Evolutionary conservation across 2,329 filamentous ascomycete genomes (phyloP), one percentile per base, ranked within the genome.

Genomic region (Phaeosphaeriaceae sp.): DNA sequence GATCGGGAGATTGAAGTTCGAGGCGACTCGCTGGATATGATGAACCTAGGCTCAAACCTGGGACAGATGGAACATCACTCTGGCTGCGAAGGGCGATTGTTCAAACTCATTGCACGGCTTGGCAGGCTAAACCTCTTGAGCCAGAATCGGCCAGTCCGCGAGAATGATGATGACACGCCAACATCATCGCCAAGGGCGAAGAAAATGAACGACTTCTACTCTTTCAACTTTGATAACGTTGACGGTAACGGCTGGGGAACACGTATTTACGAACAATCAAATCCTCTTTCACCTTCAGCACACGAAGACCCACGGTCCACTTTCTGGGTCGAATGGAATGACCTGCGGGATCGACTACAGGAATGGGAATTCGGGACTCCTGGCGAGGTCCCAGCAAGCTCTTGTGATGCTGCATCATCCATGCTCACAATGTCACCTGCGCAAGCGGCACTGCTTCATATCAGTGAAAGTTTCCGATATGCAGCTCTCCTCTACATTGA

Each of bases 281-380:
- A 76, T 29, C 73, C 72, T 66, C 79, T 7, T 70, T 39, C 43
- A 13, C 76, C 6, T 79, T 60, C 60, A 2, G 56, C 59, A 7
- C 60, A 81, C 56, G 82, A 87, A 46, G 85, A 89, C 61, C 77
- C 83, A 39, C 76, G 68, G 44, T 71, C 63, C 51, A 75, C 67
- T n/a, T 95, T 95, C 72, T 95, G 90, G 91, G 78, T 80, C 21
- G 91, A 95, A 72, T 96, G 92, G 92, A 88, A 87, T 67, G 87
- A 90, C 42, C 84, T 92, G 3, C 88, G 89, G 21, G 80, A 84
- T 37, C 84, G 87, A 4, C 83, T 97, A 7, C 87, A 92, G 68
- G 84, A 84, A 55, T 96, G 92, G 92, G 83, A 91, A 56, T 90
- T 94, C 63, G 63, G 64, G 17, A 54, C 62, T 15, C 60, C 68